A percentile compares a stretch with the other conserved stretches of the same genome.
Conservation (phyloP, 192 early-diverging fungal species). For the Coemansia sp. region DNA sequence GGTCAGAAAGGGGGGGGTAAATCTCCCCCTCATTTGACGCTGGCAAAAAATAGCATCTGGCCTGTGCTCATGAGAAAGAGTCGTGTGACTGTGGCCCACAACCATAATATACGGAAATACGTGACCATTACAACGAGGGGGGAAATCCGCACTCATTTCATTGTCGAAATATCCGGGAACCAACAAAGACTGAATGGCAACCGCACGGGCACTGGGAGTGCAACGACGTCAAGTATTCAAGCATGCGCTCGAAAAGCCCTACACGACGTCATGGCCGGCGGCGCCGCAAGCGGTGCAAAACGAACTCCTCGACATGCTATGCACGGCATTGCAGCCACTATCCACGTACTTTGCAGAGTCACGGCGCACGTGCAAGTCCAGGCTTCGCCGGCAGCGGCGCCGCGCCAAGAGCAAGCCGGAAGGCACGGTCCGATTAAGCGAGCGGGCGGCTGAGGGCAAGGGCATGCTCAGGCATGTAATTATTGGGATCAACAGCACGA, state of each 20-base stretch:
- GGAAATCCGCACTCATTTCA: too few relatives aligned
- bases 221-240: conserved; percentile 42
- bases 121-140: too few relatives aligned
- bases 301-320: conserved; percentile 22
- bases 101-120: background rate
- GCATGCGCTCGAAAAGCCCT: conserved; percentile 43
- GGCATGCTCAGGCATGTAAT: conserved; percentile 22
- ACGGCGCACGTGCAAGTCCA: conserved; percentile 24
- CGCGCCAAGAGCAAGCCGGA: conserved; percentile 6
- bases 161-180: too few relatives aligned
- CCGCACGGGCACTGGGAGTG: conserved; percentile 21
- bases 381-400: conserved; percentile 11
- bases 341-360: conserved; percentile 27
- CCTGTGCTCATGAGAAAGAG: too few relatives aligned
- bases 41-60: background rate
- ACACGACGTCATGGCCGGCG: conserved; percentile 35
- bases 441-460: background rate
- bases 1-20: too few relatives aligned
- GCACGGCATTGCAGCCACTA: conserved; percentile 26
- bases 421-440: background rate
- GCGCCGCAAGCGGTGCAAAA: conserved; percentile 8
- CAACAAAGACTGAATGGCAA: background rate
- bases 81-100: conserved; percentile 6
- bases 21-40: too few relatives aligned
- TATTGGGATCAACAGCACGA: conserved; percentile 45